Conservation (phyloP, 2,329 filamentous ascomycete species). For the Chalaropsis thielavioides region DNA sequence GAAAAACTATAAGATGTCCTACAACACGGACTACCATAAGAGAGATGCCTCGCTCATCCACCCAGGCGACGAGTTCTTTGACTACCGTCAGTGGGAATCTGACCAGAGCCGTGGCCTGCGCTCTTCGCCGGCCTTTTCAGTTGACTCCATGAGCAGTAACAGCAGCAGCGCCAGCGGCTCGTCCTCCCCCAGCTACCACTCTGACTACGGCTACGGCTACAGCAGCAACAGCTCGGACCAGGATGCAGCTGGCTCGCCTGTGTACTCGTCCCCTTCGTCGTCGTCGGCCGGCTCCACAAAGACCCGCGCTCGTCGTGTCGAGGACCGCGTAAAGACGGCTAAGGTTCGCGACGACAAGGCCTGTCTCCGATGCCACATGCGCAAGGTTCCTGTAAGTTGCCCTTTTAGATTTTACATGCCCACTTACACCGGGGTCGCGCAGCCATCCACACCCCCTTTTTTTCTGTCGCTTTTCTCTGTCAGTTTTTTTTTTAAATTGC, state of each 20-base stretch:
- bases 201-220: neutral
- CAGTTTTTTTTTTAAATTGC: neutral
- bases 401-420: neutral
- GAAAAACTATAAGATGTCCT: conserved; percentile 9
- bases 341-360: conserved; percentile 35
- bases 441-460: neutral
- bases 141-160: neutral
- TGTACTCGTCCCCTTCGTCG: conserved; percentile 1
- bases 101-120: neutral
- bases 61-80: conserved; percentile 5
- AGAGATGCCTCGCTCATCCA: neutral
- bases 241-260: conserved; percentile 8
- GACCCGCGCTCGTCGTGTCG: conserved; percentile 19
- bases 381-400: conserved; percentile 33
- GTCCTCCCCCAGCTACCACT: neutral
- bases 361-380: conserved; percentile 35
- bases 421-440: neutral
- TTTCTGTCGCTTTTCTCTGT: neutral
- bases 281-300: conserved; percentile 7
- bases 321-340: conserved; percentile 32
- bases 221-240: neutral
- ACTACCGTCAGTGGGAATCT: conserved; percentile 1
- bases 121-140: neutral
- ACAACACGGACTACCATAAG: neutral
- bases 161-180: neutral